phyloP scores from a whole-genome alignment of 2,329 filamentous ascomycete genomes.

The Lecanicillium sp. region DNA sequence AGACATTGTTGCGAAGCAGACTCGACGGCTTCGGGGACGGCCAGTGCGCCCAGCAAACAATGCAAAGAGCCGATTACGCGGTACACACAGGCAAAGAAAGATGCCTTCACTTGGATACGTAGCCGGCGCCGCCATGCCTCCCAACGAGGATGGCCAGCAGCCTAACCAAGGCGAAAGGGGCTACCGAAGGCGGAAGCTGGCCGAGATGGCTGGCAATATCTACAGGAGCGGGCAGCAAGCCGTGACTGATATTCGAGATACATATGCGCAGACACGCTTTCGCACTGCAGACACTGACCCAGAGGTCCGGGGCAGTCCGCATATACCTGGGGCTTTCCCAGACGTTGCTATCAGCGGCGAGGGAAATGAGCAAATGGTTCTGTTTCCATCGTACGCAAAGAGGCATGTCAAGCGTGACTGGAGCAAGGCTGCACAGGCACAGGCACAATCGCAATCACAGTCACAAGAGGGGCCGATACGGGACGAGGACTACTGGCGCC shows the following conservation, averaged over 20 bases:
- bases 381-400: slow-evolving; percentile 92
- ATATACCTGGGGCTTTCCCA: slow-evolving; percentile 70
- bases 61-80: slow-evolving; percentile 24
- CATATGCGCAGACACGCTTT: slow-evolving; percentile 46
- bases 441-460: slow-evolving; percentile 15
- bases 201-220: slow-evolving; percentile 50
- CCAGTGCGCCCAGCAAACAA: slow-evolving; percentile 16
- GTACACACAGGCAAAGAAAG: slow-evolving; percentile 16
- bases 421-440: slow-evolving; percentile 17
- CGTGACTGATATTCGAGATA: slow-evolving; percentile 50
- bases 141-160: slow-evolving; percentile 19
- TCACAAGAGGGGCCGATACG: slow-evolving; percentile 32
- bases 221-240: slow-evolving; percentile 49
- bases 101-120: slow-evolving; percentile 17
- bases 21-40: slow-evolving; percentile 36
- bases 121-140: slow-evolving; percentile 9
- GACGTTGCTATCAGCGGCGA: slow-evolving; percentile 72
- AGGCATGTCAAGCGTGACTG: slow-evolving; percentile 50
- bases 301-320: slow-evolving; percentile 22
- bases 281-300: slow-evolving; percentile 19
- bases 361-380: slow-evolving; percentile 83
- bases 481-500: slow-evolving; percentile 67
- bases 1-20: slow-evolving; percentile 31
- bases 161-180: slow-evolving; percentile 48
- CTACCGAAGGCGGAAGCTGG: slow-evolving; percentile 68